phyloP scores from a whole-genome alignment of 495 filamentous ascomycete species.

The Aspergillus saccharolyticus region DNA sequence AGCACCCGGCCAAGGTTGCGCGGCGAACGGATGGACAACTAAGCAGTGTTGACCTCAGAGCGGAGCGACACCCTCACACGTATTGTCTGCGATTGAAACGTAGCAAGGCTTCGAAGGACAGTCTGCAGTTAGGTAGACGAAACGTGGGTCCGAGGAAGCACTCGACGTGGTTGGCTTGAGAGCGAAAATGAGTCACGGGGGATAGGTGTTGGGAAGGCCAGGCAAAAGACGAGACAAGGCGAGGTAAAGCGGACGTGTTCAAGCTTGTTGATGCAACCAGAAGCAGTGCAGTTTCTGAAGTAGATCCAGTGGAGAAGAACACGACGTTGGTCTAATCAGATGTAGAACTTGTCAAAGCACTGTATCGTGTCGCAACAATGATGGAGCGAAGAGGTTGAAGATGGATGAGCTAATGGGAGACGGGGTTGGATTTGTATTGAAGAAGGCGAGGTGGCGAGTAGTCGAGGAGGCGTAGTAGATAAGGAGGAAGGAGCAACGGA shows the following conservation, averaged over 20 bases:
- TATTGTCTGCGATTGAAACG: slow-evolving; percentile 16
- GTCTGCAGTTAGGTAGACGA: slow-evolving; percentile 7
- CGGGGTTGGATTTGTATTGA: slow-evolving; percentile 9
- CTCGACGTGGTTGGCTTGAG: slow-evolving; percentile 17
- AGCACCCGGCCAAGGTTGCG: slow-evolving; percentile 36
- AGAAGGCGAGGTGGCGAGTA: slow-evolving; percentile 13
- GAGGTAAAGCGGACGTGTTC: background rate
- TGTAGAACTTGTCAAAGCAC: slow-evolving; percentile 6
- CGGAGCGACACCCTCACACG: slow-evolving; percentile 15
- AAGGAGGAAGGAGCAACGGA: slow-evolving; percentile 20
- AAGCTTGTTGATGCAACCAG: slow-evolving; percentile 4
- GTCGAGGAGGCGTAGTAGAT: slow-evolving; percentile 20
- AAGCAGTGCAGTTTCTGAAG: slow-evolving; percentile 8
- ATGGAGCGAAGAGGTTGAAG: slow-evolving; percentile 12
- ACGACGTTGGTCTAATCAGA: slow-evolving; percentile 10
- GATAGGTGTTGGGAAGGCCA: slow-evolving; percentile 19
- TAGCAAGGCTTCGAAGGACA: slow-evolving; percentile 12
- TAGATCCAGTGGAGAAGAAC: slow-evolving; percentile 7
- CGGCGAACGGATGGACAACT: slow-evolving; percentile 18
- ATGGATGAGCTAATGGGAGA: slow-evolving; percentile 8
- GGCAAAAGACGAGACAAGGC: slow-evolving; percentile 14
- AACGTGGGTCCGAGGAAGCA: slow-evolving; percentile 21
- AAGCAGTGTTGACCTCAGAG: slow-evolving; percentile 15
- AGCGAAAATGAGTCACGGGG: slow-evolving; percentile 20
- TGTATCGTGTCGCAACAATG: slow-evolving; percentile 8